Base-by-base conservation (phyloP, 495 filamentous ascomycete species). In the Hypomontagnella monticulosa region DNA sequence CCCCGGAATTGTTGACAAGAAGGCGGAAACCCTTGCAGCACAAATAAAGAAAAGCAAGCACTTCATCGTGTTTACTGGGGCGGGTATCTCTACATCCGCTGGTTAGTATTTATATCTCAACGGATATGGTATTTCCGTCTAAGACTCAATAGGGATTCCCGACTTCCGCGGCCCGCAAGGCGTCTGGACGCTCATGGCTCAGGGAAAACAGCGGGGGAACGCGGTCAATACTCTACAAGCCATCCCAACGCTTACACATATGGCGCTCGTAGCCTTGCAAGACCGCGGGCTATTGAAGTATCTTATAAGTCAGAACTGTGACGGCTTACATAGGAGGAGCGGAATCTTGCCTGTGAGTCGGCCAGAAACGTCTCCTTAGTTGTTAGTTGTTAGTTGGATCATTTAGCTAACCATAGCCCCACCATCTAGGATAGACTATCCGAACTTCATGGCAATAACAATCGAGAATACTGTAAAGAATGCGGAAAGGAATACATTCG, bases 161-260 rank as follows among this genome's bases (percentile, higher is more conserved):
- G 80, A 82, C 46, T 82, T 82, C 51, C 76, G 78, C 27, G 80
- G 78, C 12, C 78, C 79, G 1, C 71, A 79, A 18, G 80, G 79
- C 19, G 66, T 72, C 4, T 82, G 79, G 79, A 80, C 79, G 6
- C 69, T 80, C 15, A 50, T 70, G 43, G 77, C 77, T 1, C 79
- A 81, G 44, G 78, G 75, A 11, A 70, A 61, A 49, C 60, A 74
- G 49, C 55, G 55, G 20, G 63, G 71, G 19, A 66, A 67, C 18
- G 51, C 48, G 9, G 71, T 72, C 42, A 77, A 63, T 46, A 77
- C 77, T 0, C 50, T 81, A 27, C 75, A 81, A 42, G 80, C 78
- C 4, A 72, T 81, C 19, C 78, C 79, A n/a, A 80, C 78, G 3
- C 60, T 70, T 34, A 77, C 78, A 0, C 79, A 83, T 57, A 83